Base-by-base conservation (phyloP, 2,329 filamentous ascomycete species). In the Magnaporthales sp. region DNA sequence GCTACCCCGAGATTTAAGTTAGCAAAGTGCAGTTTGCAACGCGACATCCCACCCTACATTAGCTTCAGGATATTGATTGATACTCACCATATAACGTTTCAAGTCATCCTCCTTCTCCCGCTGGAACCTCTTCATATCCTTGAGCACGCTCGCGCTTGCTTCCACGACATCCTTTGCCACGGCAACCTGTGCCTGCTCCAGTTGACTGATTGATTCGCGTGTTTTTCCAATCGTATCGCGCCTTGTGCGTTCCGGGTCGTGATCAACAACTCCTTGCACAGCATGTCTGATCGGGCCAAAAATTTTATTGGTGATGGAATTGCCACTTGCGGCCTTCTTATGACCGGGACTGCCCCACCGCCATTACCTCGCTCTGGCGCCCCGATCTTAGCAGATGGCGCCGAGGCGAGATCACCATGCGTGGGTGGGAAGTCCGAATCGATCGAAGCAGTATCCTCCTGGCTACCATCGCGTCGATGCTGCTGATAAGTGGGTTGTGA, bases 161-260 rank as follows among this genome's bases (percentile, higher is more conserved):
- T 98, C 92, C 76, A 91, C 93, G 68, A 98, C 95, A 75, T 99
- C 95, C 73, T 92, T 89, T 69, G 93, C 92, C 4, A 93, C 91
- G 4, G 91, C 93, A 32, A 92, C 86, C 67, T 97, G 86, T 0
- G 95, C 95, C 80, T 96, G 92, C 77, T 98, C 93, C 65, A 99
- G 83, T 80, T 97, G 86, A 62, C 79, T 85, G 69, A 99, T 88
- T 67, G 89, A 91, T 78, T 99, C 95, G 70, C 90, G 89, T 0
- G 95, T 99, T 83, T 97, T 98, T 54, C 94, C 93, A 71, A 99
- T 97, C 70, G 92, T 90, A 76, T 99, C 95, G 66, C 95, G 86
- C 66, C 95, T 85, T 60, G 93, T 97, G 69, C 93, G 85, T 79
- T 99, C 95, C 0, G 95, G 95, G 74, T 99, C 95, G 58, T 96